Base-by-base conservation (phyloP, 2,329 filamentous ascomycete species). In the Tolypocladium tundrense region DNA sequence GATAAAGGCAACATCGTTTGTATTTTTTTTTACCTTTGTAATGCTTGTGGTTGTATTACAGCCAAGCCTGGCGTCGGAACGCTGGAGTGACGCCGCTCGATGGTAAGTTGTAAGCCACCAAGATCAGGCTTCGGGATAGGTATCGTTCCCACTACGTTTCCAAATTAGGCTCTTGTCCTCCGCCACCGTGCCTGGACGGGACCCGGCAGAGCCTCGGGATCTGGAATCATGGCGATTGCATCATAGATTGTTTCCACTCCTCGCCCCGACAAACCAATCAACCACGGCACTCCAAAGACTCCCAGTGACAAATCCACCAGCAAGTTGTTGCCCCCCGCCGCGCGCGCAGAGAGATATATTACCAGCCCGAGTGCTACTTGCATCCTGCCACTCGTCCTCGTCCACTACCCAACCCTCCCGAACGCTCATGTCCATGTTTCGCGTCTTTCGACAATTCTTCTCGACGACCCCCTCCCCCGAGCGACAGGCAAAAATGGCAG, bases 401-500 rank as follows among this genome's bases (percentile, higher is more conserved):
- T 35, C 48, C 24, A 8, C 16, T 35, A 21, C 24, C 3, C 45
- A 52, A 35, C 60, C 60, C 60, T 60, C 57, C 57, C 9, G n/a
- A 24, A 16, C 10, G 31, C 42, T 50, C 50, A 48, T 53, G 40
- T 60, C 60, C 62, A 84, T 84, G 80, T 59, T 62, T 35, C 89
- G 85, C 77, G 80, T 93, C 74, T 76, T 89, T 69, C 82, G 85
- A 69, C 80, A 83, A 70, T 80, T 95, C 71, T 94, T 96, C 74
- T 78, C 78, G 67, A 74, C 78, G 72, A 77, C 79, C 67, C 73
- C 79, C 57, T 72, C 77, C 70, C 62, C 59, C 16, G 56, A 58
- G 24, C 78, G 81, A 73, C 79, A 88, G 66, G 79, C 83, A 76
- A 83, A 77, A 68, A 95, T 96, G 89, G 86, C 90, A 69, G 84